Evolutionary conservation across 192 early-diverging fungal genomes (phyloP).

Genomic region (Irineochytrium annulatum): DNA sequence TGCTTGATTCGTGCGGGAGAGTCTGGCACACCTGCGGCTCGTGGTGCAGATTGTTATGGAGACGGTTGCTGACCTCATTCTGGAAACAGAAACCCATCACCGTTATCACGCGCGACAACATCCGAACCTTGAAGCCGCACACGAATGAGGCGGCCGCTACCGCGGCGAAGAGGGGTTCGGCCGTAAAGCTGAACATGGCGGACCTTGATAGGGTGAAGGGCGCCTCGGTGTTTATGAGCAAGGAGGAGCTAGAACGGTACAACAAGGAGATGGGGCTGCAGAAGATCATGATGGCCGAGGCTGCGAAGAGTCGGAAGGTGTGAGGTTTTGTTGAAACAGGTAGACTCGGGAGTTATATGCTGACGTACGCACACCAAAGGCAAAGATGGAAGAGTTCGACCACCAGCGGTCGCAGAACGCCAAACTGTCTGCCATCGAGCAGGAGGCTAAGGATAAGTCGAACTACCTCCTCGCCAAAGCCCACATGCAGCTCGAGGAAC

Average conservation of each 20-base stretch:
- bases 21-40: no score
- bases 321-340: background rate
- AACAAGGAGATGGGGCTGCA: constrained; percentile 28
- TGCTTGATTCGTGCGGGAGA: no score
- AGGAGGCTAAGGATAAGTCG: constrained; percentile 51
- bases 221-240: constrained; percentile 30
- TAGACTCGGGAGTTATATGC: no score
- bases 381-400: constrained; percentile 51
- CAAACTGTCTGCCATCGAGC: constrained; percentile 44
- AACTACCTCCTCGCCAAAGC: constrained; percentile 57
- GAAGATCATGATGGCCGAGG: constrained; percentile 31
- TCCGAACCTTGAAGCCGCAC: constrained; percentile 49
- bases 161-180: constrained; percentile 18
- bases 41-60: no score
- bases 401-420: constrained; percentile 40
- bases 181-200: constrained; percentile 4
- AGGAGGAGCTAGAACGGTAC: constrained; percentile 35
- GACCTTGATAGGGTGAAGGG: constrained; percentile 40
- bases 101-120: constrained; percentile 58
- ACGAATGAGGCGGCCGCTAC: no score
- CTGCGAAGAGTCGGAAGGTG: constrained; percentile 43
- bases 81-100: constrained; percentile 49
- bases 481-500: constrained; percentile 58
- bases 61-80: no score
- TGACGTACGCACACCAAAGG: constrained; percentile 26